Evolutionary conservation across 306 rosid genomes (phyloP).

Genomic region (Trifolium subterraneum): DNA sequence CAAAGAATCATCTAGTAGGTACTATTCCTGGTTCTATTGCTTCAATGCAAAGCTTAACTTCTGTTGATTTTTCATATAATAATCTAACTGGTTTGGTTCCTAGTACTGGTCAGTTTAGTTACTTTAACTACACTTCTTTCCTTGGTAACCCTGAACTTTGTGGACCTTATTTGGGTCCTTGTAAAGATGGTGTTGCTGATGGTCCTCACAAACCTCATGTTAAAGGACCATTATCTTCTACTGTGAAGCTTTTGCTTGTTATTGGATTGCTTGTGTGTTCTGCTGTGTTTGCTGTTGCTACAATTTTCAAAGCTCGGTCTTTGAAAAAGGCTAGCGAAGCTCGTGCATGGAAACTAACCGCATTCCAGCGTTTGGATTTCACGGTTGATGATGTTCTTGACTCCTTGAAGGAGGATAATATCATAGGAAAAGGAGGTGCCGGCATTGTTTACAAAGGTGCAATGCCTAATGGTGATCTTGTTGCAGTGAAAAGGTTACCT

Average conservation of each 20-base stretch:
- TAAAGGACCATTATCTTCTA: conserved; percentile 70
- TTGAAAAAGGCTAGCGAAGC: conserved; percentile 78
- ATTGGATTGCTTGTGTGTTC: conserved; percentile 78
- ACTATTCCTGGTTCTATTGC: conserved; percentile 76
- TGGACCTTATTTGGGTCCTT: conserved; percentile 94
- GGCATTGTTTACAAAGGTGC: conserved; percentile 83
- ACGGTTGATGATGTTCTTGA: conserved; percentile 75
- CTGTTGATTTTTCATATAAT: conserved; percentile 92
- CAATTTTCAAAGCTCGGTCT: conserved; percentile 77
- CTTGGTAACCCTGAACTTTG: conserved; percentile 81
- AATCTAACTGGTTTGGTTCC: conserved; percentile 96
- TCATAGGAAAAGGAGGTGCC: conserved; percentile 90
- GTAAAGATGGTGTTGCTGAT: conserved; percentile 71
- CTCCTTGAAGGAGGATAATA: conserved; percentile 75
- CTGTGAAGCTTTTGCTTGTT: conserved; percentile 75
- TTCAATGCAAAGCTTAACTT: conserved; percentile 88
- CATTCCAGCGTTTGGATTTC: conserved; percentile 78
- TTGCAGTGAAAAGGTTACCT: conserved; percentile 70
- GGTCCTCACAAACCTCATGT: conserved; percentile 64
- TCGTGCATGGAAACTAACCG: conserved; percentile 78
- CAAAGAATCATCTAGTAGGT: conserved; percentile 81
- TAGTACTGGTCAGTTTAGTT: conserved; percentile 91
- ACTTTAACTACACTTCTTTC: conserved; percentile 92
- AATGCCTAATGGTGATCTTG: conserved; percentile 68
- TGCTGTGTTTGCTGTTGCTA: conserved; percentile 70